These are phyloP conservation scores for Fragosphaeria purpurea DNA, from an alignment of 2,329 filamentous ascomycete species.

Conservation along the genomic window DNA sequence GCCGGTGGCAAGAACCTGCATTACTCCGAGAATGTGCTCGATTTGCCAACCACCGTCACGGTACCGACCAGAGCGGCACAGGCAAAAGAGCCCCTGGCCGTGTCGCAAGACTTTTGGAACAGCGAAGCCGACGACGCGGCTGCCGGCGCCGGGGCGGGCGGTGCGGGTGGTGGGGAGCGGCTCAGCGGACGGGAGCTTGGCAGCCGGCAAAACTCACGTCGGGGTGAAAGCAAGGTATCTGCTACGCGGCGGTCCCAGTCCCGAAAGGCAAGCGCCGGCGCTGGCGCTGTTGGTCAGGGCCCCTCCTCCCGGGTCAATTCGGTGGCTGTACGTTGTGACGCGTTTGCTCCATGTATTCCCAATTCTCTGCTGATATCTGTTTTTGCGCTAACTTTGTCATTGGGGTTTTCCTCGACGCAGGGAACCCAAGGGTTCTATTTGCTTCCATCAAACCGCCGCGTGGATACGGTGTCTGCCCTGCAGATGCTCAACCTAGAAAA, in stretches of 20 bases:
- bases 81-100: conserved; percentile 22
- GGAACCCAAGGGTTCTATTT: conserved; percentile 38
- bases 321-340: background rate
- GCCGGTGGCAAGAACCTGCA: conserved; percentile 83
- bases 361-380: too few relatives aligned
- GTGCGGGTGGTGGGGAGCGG: conserved; percentile 31
- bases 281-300: conserved; percentile 25
- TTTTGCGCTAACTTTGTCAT: too few relatives aligned
- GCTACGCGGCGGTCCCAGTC: conserved; percentile 42
- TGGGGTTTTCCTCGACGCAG: too few relatives aligned
- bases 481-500: conserved; percentile 92
- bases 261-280: conserved; percentile 41
- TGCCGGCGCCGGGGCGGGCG: conserved; percentile 6
- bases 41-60: conserved; percentile 34
- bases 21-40: conserved; percentile 83
- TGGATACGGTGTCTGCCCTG: conserved; percentile 58
- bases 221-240: conserved; percentile 43
- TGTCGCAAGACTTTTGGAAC: conserved; percentile 53
- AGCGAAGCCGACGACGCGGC: conserved; percentile 60
- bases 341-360: too few relatives aligned
- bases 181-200: conserved; percentile 40
- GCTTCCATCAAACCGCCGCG: conserved; percentile 42
- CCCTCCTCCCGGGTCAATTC: conserved; percentile 41
- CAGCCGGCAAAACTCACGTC: conserved; percentile 38
- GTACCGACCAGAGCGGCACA: background rate